These are phyloP conservation scores for Populus pruinosa DNA, from an alignment of 345 rosid species.

Conservation along the genomic window DNA sequence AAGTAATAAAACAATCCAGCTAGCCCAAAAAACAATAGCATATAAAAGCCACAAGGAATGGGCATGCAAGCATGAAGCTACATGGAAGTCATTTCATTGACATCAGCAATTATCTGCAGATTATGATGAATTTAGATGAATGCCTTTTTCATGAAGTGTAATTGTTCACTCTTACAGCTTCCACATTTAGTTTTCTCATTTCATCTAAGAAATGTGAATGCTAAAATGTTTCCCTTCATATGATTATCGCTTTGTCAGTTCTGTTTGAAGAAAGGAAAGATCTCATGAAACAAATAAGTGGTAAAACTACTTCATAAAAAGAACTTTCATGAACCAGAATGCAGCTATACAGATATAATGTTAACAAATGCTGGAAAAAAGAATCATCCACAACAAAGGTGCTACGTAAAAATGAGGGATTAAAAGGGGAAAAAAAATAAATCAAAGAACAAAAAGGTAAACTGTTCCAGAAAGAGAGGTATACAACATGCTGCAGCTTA, in stretches of 20 bases:
- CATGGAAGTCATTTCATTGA: too few relatives aligned
- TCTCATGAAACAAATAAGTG: neutral
- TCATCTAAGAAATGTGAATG: neutral
- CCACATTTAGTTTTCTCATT: neutral
- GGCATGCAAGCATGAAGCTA: neutral
- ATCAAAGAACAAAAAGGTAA: neutral
- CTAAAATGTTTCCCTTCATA: neutral
- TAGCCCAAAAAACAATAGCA: neutral
- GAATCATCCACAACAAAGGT: neutral
- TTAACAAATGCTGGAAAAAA: neutral
- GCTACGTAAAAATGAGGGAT: neutral
- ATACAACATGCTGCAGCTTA: neutral
- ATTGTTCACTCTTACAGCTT: neutral
- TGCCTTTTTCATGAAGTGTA: neutral
- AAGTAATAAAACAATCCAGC: neutral
- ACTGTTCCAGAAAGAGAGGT: neutral
- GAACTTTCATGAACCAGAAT: neutral
- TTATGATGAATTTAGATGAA: too few relatives aligned
- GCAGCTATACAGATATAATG: neutral
- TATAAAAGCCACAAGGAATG: neutral
- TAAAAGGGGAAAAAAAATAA: neutral
- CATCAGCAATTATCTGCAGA: neutral
- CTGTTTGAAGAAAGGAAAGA: neutral
- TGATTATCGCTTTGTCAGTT: neutral
- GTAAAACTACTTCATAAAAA: neutral